phyloP scores from a whole-genome alignment of 2,329 filamentous ascomycete genomes.

The Ramularia endophylla region DNA sequence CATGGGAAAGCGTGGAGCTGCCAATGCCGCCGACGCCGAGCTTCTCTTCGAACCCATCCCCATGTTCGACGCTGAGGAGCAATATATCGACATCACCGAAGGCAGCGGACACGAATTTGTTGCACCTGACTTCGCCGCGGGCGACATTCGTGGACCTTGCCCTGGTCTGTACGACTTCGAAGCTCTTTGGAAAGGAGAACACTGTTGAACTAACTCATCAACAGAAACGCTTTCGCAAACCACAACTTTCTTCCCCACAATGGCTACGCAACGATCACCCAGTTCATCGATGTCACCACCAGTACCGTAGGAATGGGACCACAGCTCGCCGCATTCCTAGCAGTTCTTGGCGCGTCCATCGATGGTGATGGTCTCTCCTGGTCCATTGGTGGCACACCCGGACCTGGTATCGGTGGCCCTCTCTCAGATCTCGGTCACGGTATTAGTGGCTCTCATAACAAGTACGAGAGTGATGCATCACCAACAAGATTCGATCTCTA shows the following conservation, averaged over 20 bases:
- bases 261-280: conserved; percentile 26
- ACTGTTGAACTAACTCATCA: too few species aligned
- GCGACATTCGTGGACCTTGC: conserved; percentile 29
- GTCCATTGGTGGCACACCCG: conserved; percentile 23
- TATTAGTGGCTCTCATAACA: conserved; percentile 28
- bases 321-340: conserved; percentile 26
- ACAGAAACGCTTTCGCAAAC: conserved; percentile 7
- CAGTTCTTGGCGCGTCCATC: conserved; percentile 24
- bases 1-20: conserved; percentile 9
- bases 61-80: conserved; percentile 20
- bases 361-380: conserved; percentile 22
- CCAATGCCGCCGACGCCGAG: conserved; percentile 5
- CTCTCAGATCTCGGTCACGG: conserved; percentile 14
- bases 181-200: conserved; percentile 3
- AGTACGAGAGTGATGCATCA: conserved; percentile 33
- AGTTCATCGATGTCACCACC: conserved; percentile 25
- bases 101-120: conserved; percentile 23
- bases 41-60: conserved; percentile 15
- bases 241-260: conserved; percentile 16
- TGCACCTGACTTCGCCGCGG: conserved; percentile 18
- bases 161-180: conserved; percentile 24
- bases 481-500: conserved; percentile 31
- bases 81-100: conserved; percentile 22
- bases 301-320: conserved; percentile 30
- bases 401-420: conserved; percentile 3